Evolutionary conservation across 495 filamentous ascomycete genomes (phyloP), one percentile per base, ranked within the genome.

Genomic region (Xylaria acuta): DNA sequence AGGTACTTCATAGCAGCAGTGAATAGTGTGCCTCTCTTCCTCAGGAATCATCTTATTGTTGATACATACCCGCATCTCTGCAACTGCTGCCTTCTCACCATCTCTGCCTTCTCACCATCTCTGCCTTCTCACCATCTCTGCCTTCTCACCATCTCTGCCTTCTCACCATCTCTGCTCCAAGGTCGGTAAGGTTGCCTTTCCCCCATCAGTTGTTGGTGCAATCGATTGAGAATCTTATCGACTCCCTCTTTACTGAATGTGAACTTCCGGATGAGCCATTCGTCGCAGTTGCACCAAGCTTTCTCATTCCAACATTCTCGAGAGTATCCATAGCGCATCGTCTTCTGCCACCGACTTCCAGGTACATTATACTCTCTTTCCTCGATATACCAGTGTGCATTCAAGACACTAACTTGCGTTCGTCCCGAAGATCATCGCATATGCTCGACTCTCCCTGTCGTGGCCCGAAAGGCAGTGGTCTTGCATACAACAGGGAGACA

Each of bases 191-290:
- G 43, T 45, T 20, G 43, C 18, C 18, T 45, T 38, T 7, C 8
- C 1, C 5, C 8, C 3, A 20, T 7, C 16, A 20, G 20, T 47
- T 5, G 18, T 47, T 47, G 2, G 3, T 47, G 9, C n/a, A 25
- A 22, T 51, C 9, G 1, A 9, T 51, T 51, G 6, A 51, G n/a
- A 51, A 22, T 3, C 43, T 47, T 47, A 20, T 47, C 1, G n/a
- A 51, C n/a, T 51, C 9, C 6, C 45, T 84, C 80, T 53, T 83
- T 83, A 25, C 79, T 77, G 59, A 88, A 86, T 3, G 83, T 76
- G 68, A 88, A 77, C 75, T 88, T 88, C 12, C 79, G 79, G 59
- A 76, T 73, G 51, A 88, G 79, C 83, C 84, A 87, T 14, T 69
- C 54, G 54, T 85, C 81, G 14, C 76, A 79, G 51, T 69, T 68